Evolutionary conservation across 805 yeast genomes (phyloP), one percentile per base, ranked within the genome.

Genomic region (Yarrowia hollandica): DNA sequence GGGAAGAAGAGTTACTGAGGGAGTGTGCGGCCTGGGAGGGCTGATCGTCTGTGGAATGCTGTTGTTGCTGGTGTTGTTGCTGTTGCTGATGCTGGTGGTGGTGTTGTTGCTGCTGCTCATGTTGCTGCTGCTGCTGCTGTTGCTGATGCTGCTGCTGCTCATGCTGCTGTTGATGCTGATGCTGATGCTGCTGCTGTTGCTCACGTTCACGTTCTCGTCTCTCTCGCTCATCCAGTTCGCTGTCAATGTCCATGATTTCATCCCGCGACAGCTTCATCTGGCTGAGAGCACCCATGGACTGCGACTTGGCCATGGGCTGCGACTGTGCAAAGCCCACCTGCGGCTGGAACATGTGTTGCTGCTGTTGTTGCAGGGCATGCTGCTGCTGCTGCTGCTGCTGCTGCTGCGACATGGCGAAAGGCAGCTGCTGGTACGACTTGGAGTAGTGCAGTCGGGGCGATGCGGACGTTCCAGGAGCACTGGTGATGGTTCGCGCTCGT

Each of bases 111-210:
- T 41, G 31, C 33, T 25, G 48, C 33, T 26, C 11, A 1, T 15
- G 48, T 41, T 26, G 30, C 9, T 26, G 33, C 10, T 26, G 12
- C 2, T 12, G 48, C 22, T 41, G 22, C n/a, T 41, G 31, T 22
- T 25, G 48, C 33, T 26, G 15, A 1, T 15, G 48, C 31, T 41
- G 11, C 12, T 21, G 48, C 33, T 26, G 48, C 48, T 41, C 12
- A 11, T 25, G 55, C 28, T 26, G 60, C 60, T 28, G 65, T 63
- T 18, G 65, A 63, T 9, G 69, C 60, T 39, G 62, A 38, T 22
- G 63, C 65, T 58, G 59, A 46, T 19, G 25, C 28, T 39, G 46
- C 15, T 42, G 48, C 22, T 41, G 19, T 3, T 15, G 37, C 18
- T 33, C 18, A 14, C 37, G 33, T 15, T 25, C 21, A 12, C 48